A percentile compares a stretch with the other conserved stretches of the same genome.
Evolutionary conservation across 495 filamentous ascomycete species (phyloP).

Genomic region (Aspergillus steynii): DNA sequence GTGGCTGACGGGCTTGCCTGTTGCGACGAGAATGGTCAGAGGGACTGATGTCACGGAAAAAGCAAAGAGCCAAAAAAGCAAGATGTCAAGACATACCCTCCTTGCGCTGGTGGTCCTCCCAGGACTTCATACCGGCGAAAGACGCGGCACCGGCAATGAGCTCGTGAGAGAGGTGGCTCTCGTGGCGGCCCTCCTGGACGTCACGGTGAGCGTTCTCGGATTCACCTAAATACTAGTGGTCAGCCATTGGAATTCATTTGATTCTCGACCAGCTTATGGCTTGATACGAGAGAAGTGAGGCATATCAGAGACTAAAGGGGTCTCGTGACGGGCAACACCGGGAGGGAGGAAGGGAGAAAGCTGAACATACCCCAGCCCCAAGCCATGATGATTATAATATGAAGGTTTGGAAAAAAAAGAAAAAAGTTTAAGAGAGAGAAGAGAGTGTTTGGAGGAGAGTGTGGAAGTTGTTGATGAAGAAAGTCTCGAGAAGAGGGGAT

Average conservation of each 20-base stretch:
- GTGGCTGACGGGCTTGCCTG: slow-evolving; percentile 71
- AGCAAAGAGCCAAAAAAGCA: slow-evolving; percentile 1
- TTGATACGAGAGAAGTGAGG: slow-evolving; percentile 2
- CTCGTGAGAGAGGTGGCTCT: slow-evolving; percentile 71
- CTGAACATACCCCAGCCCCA: slow-evolving; percentile 39
- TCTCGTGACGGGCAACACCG: not conserved
- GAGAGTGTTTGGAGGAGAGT: slow-evolving; percentile 1
- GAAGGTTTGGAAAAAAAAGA: slow-evolving; percentile 9
- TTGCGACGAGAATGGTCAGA: slow-evolving; percentile 3
- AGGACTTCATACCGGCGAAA: slow-evolving; percentile 79
- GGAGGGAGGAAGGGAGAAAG: not conserved
- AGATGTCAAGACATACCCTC: slow-evolving; percentile 52
- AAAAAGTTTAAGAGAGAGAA: slow-evolving; percentile 8
- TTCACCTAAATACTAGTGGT: slow-evolving; percentile 33
- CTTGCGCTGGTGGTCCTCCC: slow-evolving; percentile 72
- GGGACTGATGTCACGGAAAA: not conserved
- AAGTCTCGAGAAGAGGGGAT: slow-evolving; percentile 7
- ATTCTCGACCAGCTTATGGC: not conserved
- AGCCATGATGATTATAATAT: slow-evolving; percentile 32
- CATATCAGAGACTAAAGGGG: not conserved
- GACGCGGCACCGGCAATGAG: slow-evolving; percentile 72
- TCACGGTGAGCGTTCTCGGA: slow-evolving; percentile 58
- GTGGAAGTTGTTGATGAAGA: not conserved
- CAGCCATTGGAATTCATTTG: slow-evolving; percentile 4
- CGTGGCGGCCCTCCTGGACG: slow-evolving; percentile 57